Evolutionary conservation across 345 rosid genomes (phyloP).

Genomic region (Camelina sativa): DNA sequence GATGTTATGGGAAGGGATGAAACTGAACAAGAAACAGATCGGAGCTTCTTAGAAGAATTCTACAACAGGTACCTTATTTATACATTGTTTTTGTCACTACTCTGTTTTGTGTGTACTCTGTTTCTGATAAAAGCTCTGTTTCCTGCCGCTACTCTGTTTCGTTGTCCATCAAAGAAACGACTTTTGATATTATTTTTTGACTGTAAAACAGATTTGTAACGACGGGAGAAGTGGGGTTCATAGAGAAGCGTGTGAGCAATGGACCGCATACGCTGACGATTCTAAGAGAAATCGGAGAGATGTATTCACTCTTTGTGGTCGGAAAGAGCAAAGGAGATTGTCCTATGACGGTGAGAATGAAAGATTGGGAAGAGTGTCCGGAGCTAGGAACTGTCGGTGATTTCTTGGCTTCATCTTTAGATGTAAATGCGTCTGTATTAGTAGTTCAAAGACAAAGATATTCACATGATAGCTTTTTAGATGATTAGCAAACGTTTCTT

Average conservation of each 20-base stretch:
- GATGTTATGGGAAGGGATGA: constrained; percentile 47
- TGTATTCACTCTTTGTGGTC: constrained; percentile 66
- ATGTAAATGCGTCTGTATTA: constrained; percentile 63
- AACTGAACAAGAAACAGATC: constrained; percentile 54
- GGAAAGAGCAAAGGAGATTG: constrained; percentile 64
- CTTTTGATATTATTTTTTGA: not conserved
- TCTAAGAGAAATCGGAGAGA: constrained; percentile 55
- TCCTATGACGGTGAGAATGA: constrained; percentile 62
- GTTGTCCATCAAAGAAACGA: not conserved
- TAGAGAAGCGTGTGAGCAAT: constrained; percentile 55
- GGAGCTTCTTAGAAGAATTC: constrained; percentile 65
- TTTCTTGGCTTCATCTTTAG: constrained; percentile 65
- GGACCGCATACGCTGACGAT: constrained; percentile 55
- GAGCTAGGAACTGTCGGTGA: constrained; percentile 80
- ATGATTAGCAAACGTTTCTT: constrained; percentile 35
- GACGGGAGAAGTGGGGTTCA: constrained; percentile 59
- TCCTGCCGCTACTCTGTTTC: not conserved
- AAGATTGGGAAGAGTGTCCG: constrained; percentile 96
- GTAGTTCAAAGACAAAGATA: constrained; percentile 70
- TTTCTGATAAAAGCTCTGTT: not conserved
- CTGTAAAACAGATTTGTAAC: constrained; percentile 53
- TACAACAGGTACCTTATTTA: constrained; percentile 53
- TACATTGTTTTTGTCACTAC: not conserved
- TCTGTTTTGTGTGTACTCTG: constrained; percentile 7
- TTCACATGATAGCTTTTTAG: constrained; percentile 38